Conservation (phyloP, 495 filamentous ascomycete genomes). For the Bombardia bombarda region DNA sequence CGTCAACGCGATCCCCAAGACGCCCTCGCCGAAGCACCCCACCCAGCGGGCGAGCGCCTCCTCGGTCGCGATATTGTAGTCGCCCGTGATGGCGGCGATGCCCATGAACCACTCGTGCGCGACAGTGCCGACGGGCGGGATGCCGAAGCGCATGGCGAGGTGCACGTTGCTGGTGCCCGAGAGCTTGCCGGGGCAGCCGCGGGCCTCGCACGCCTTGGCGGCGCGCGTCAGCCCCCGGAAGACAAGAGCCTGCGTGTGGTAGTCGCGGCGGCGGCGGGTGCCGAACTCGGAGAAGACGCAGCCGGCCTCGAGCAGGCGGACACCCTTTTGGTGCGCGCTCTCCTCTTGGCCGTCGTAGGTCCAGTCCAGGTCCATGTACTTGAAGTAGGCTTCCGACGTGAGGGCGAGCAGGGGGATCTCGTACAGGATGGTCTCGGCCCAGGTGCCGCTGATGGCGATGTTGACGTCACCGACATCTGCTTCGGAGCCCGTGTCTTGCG, state of each 20-base stretch:
- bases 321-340: constrained; percentile 69
- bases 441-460: constrained; percentile 68
- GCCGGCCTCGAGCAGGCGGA: constrained; percentile 65
- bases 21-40: constrained; percentile 82
- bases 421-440: constrained; percentile 95
- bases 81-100: constrained; percentile 79
- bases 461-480: constrained; percentile 65
- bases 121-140: constrained; percentile 82
- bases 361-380: constrained; percentile 89
- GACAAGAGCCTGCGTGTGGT: constrained; percentile 88
- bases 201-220: constrained; percentile 53
- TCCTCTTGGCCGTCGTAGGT: constrained; percentile 76
- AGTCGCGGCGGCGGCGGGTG: constrained; percentile 78
- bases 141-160: constrained; percentile 83
- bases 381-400: constrained; percentile 94
- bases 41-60: constrained; percentile 80
- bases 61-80: constrained; percentile 79
- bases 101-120: constrained; percentile 99
- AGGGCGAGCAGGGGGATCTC: constrained; percentile 91
- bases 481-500: constrained; percentile 55
- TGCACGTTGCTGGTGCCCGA: constrained; percentile 95
- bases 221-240: constrained; percentile 75
- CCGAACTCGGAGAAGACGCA: constrained; percentile 94
- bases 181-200: constrained; percentile 60
- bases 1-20: constrained; percentile 88